Base-by-base conservation (phyloP, 2,329 filamentous ascomycete genomes). In the Daldinia sp. region DNA sequence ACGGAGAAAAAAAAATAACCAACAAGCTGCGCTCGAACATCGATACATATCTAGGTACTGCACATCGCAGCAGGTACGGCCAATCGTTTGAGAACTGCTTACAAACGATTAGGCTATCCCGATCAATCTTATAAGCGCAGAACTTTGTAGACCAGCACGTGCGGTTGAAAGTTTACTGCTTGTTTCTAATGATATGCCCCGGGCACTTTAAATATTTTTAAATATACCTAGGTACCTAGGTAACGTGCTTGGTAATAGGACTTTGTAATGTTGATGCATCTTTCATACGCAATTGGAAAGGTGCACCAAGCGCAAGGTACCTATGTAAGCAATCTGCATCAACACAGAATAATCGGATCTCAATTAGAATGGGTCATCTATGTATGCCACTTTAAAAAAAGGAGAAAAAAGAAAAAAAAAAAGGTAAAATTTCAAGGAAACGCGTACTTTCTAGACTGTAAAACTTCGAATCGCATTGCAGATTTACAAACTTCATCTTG, bases 401-500 rank as follows among this genome's bases (percentile, higher is more conserved):
- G n/a, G n/a, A n/a, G n/a, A n/a, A n/a, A n/a, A n/a, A n/a, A n/a
- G n/a, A n/a, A n/a, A n/a, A n/a, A n/a, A n/a, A n/a, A n/a, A n/a
- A n/a, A n/a, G n/a, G n/a, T n/a, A n/a, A n/a, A n/a, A n/a, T n/a
- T n/a, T n/a, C n/a, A n/a, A n/a, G n/a, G n/a, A n/a, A n/a, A n/a
- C n/a, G n/a, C n/a, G 30, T 29, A 49, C n/a, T 37, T 4, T 37
- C 9, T n/a, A 9, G n/a, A n/a, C n/a, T 11, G n/a, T 21, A 11
- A 54, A 43, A 21, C 45, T 37, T 21, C 30, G 11, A 35, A 23
- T 58, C 45, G 45, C 43, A 49, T 53, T 48, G 17, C 25, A 51
- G 17, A 49, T 52, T 50, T 41, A 37, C 43, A 29, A n/a, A 48
- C 32, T 32, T 34, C 32, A 32, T 55, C 34, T 48, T 25, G 34